A percentile compares a stretch with the other conserved stretches of the same genome.
Evolutionary conservation across 768 basidiomycete species (phyloP).

Genomic region (Leucosporidium yakuticum): DNA sequence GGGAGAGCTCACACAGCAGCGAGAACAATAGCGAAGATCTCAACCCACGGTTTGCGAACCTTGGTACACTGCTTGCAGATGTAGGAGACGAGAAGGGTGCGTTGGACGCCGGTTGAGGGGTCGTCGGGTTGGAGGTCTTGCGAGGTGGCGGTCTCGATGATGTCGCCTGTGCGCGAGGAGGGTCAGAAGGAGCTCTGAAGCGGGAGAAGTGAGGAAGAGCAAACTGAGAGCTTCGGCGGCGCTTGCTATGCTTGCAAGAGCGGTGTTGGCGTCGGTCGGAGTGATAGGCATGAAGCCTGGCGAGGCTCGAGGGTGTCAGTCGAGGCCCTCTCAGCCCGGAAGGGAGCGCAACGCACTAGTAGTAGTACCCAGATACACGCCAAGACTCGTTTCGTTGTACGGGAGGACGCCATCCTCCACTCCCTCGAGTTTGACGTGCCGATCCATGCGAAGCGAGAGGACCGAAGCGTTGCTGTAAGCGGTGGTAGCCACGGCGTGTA

Average conservation of each 20-base stretch:
- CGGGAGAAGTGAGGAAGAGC: neutral
- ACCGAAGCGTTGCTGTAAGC: constrained; percentile 10
- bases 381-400: neutral
- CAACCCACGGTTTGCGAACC: neutral
- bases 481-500: constrained; percentile 9
- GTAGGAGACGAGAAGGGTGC: neutral
- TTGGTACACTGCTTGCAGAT: neutral
- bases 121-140: constrained; percentile 18
- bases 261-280: neutral
- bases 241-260: neutral
- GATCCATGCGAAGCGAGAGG: constrained; percentile 4
- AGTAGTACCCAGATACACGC: neutral
- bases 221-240: neutral
- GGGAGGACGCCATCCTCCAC: constrained; percentile 9
- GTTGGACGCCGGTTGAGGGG: no score
- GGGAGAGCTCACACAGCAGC: neutral
- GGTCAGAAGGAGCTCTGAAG: neutral
- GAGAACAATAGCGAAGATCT: neutral
- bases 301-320: neutral
- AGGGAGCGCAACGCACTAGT: neutral
- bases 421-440: neutral
- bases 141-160: constrained; percentile 14
- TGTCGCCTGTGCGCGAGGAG: constrained; percentile 1
- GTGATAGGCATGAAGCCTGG: neutral
- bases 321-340: no score